A percentile compares a stretch with the other conserved stretches of the same genome.
Conservation (phyloP, 306 rosid species). For the Cicer judaicum region DNA sequence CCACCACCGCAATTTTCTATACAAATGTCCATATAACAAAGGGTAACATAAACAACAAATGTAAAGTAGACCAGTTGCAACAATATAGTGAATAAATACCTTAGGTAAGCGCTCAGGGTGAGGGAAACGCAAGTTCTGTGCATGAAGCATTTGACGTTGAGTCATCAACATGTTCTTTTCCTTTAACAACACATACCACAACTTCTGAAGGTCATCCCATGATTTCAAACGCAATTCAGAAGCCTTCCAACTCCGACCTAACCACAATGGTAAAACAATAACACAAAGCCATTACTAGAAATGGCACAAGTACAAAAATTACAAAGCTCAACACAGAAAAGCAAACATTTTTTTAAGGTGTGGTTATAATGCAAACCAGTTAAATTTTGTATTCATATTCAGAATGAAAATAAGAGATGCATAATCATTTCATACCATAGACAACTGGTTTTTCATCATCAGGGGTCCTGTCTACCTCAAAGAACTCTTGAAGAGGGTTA, state of each 20-base stretch:
- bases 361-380: background rate
- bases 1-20: background rate
- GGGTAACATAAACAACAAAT: background rate
- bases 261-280: background rate
- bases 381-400: background rate
- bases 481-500: conserved; percentile 84
- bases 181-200: conserved; percentile 91
- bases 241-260: conserved; percentile 98
- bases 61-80: conserved; percentile 29
- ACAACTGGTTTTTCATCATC: conserved; percentile 80
- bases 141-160: conserved; percentile 94
- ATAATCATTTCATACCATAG: conserved; percentile 58
- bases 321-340: conserved; percentile 31
- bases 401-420: conserved; percentile 21
- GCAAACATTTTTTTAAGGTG: background rate
- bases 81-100: conserved; percentile 48
- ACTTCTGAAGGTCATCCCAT: conserved; percentile 93
- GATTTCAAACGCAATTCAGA: conserved; percentile 85
- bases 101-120: conserved; percentile 94
- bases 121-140: conserved; percentile 81
- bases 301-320: conserved; percentile 1
- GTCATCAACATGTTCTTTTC: conserved; percentile 97
- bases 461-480: conserved; percentile 67
- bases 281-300: conserved; percentile 9
- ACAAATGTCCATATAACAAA: conserved; percentile 3